Percentiles rank a stretch among this genome's conserved stretches.
Evolutionary conservation across 2,329 filamentous ascomycete genomes (phyloP).

Genomic region (Penicillium sp.): DNA sequence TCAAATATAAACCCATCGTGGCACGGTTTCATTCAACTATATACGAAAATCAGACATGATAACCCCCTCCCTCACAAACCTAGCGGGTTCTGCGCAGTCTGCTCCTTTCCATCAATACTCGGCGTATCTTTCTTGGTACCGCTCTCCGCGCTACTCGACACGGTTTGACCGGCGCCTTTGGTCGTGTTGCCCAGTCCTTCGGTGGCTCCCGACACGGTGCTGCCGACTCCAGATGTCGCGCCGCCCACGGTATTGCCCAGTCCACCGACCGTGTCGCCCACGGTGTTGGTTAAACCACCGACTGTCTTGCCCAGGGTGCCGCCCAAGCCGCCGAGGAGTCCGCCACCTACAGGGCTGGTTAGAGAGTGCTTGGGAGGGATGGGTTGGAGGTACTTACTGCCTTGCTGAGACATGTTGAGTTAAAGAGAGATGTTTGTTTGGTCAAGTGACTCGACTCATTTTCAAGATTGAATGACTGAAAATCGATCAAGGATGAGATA

Average conservation of each 20-base stretch:
- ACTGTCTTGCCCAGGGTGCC: slow-evolving; percentile 30
- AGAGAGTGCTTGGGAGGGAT: too few species aligned
- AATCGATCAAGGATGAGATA: neutral
- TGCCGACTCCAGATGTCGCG: slow-evolving; percentile 29
- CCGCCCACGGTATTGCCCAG: slow-evolving; percentile 34
- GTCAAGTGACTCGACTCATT: neutral
- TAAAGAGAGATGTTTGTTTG: neutral
- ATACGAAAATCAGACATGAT: neutral
- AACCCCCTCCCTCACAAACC: slow-evolving; percentile 8
- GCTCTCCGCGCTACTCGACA: neutral
- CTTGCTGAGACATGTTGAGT: slow-evolving; percentile 14
- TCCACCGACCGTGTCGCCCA: slow-evolving; percentile 26
- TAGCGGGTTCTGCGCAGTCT: slow-evolving; percentile 22
- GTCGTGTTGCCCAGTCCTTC: slow-evolving; percentile 30
- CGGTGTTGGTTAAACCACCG: slow-evolving; percentile 32
- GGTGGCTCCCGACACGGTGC: slow-evolving; percentile 27
- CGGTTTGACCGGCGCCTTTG: slow-evolving; percentile 20
- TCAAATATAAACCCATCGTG: neutral
- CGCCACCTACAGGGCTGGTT: slow-evolving; percentile 4
- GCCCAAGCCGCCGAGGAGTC: slow-evolving; percentile 26
- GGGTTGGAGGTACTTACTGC: slow-evolving; percentile 8
- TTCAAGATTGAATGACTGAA: neutral
- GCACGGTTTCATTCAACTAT: neutral
- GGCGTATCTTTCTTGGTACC: slow-evolving; percentile 2
- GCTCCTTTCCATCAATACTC: slow-evolving; percentile 16